Percentiles rank a stretch among this genome's conserved stretches.
Conservation (phyloP, 2,329 filamentous ascomycete species). For the Cladosporium sp. region DNA sequence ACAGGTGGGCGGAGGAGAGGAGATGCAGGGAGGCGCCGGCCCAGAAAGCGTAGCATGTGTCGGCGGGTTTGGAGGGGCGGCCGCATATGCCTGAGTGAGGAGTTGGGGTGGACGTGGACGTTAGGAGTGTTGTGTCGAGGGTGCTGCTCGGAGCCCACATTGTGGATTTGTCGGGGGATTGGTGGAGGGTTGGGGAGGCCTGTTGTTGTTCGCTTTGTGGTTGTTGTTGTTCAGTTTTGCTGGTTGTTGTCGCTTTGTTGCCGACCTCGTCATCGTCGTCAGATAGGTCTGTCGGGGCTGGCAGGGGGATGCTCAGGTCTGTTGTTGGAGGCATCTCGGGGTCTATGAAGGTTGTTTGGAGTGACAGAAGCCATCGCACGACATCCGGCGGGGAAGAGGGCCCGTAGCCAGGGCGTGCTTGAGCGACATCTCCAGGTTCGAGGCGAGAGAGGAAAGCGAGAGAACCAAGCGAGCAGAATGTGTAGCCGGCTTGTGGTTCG, state of each 20-base stretch:
- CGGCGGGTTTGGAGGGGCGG: constrained; percentile 83
- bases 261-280: neutral
- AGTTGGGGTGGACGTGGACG: constrained; percentile 26
- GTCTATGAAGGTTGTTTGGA: constrained; percentile 44
- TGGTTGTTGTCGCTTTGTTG: neutral
- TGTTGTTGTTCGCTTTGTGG: neutral
- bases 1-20: constrained; percentile 26
- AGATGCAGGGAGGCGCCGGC: constrained; percentile 61
- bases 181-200: constrained; percentile 23
- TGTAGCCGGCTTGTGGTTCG: constrained; percentile 88
- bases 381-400: constrained; percentile 42
- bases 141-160: constrained; percentile 37
- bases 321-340: constrained; percentile 39
- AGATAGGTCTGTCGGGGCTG: neutral
- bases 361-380: constrained; percentile 48
- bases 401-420: constrained; percentile 26
- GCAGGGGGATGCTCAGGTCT: neutral
- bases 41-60: constrained; percentile 98
- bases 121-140: constrained; percentile 84
- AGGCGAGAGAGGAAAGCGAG: constrained; percentile 72
- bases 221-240: neutral
- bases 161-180: constrained; percentile 29
- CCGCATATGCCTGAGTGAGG: constrained; percentile 74
- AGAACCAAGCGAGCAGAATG: constrained; percentile 81
- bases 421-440: constrained; percentile 27